Evolutionary conservation across 2,329 filamentous ascomycete genomes (phyloP), one percentile per base, ranked within the genome.

Genomic region (Neonectria magnoliae): DNA sequence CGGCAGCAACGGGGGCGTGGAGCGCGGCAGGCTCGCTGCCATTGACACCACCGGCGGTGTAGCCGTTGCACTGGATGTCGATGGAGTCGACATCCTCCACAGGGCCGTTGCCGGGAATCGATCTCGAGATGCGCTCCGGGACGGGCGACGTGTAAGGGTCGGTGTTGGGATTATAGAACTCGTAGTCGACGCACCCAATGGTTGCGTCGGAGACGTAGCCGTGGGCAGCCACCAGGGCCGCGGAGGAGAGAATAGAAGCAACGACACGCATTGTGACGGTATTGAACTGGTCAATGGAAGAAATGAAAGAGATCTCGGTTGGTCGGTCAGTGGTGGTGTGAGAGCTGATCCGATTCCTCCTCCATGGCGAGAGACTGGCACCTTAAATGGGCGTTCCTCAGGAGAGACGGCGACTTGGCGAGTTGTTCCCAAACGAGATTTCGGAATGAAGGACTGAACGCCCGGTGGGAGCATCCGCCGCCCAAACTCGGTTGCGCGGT

Each of bases 1-100:
- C 87, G 3, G 87, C 86, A 5, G 82, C 79, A 5, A 80, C 86
- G 0, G 82, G 75, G 2, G 85, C 87, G 66, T 87, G 85, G 0
- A 89, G 80, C 4, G 82, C 74, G 2, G 87, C 87, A 5, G 87
- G 87, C 27, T 76, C 73, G 7, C 84, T 84, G 18, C 84, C 86
- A 5, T 76, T 72, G 60, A 80, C 73, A 20, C 84, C 84, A 8
- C 83, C 83, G 16, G 77, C 84, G 4, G 82, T 79, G 57, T 82
- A 85, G 22, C 85, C 85, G 50, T 83, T 83, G 76, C 87, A 89
- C 72, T 88, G 85, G 8, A 89, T 57, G 66, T 89, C 87, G 60
- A 83, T 79, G 13, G 81, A 79, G 2, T 81, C 81, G 8, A 88
- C 74, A 60, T 89, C 83, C 60, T 84, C 76, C 22, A 89, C 82